phyloP scores from a whole-genome alignment of 2,329 filamentous ascomycete species.

The Fusarium armeniacum region DNA sequence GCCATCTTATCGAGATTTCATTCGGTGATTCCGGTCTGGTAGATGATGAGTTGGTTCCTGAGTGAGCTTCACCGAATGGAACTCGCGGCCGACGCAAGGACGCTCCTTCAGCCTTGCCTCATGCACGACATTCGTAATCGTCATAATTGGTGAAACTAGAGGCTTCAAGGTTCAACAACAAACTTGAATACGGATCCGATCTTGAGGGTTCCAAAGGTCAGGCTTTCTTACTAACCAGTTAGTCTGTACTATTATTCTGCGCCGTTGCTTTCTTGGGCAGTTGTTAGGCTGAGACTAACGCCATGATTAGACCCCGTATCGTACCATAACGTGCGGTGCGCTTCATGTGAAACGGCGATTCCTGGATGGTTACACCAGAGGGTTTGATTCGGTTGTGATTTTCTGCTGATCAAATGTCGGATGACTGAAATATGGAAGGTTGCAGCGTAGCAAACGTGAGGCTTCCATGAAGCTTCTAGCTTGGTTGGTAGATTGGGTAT shows the following conservation, averaged over 20 bases:
- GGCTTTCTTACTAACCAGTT: not conserved
- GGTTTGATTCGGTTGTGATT: conserved; percentile 3
- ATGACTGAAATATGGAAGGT: not conserved
- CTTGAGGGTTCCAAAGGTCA: conserved; percentile 5
- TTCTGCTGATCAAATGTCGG: not conserved
- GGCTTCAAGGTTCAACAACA: conserved; percentile 6
- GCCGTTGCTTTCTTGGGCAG: conserved; percentile 25
- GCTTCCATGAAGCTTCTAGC: not conserved
- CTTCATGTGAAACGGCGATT: conserved; percentile 43
- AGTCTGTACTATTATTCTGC: conserved; percentile 1
- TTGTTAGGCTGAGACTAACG: conserved; percentile 13
- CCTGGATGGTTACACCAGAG: conserved; percentile 18
- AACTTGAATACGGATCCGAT: conserved; percentile 1
- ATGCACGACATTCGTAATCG: conserved; percentile 24
- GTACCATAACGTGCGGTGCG: conserved; percentile 29
- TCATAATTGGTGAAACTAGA: conserved; percentile 5
- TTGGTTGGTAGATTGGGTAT: not conserved
- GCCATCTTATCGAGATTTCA: conserved; percentile 9
- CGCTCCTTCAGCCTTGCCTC: conserved; percentile 3
- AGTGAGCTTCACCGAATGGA: conserved; percentile 7
- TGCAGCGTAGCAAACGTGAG: conserved; percentile 14
- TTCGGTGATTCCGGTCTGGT: conserved; percentile 32
- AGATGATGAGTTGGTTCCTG: conserved; percentile 6
- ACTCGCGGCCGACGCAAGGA: conserved; percentile 25
- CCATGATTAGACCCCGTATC: conserved; percentile 23